Percentiles rank a stretch among this genome's conserved stretches.
phyloP scores from a whole-genome alignment of 768 basidiomycete species.

The Hemileccinum rubropunctum region DNA sequence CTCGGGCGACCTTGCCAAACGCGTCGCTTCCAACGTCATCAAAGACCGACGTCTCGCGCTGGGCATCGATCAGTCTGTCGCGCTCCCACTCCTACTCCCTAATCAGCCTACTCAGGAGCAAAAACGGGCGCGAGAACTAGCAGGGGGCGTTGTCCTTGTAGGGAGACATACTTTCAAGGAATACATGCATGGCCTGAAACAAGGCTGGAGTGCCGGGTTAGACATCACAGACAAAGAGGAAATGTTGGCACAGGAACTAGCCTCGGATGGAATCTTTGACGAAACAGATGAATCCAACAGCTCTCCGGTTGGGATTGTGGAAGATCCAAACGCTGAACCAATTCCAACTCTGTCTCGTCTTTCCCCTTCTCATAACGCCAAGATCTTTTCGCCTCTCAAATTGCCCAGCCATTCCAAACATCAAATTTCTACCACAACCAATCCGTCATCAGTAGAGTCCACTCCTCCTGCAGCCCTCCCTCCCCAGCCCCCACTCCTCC shows the following conservation, averaged over 20 bases:
- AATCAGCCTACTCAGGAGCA: constrained; percentile 51
- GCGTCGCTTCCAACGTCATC: constrained; percentile 71
- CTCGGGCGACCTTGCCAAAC: constrained; percentile 81
- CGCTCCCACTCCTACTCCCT: constrained; percentile 45
- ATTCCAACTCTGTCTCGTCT: constrained; percentile 42
- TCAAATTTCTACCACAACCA: constrained; percentile 14
- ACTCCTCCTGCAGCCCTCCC: constrained; percentile 58
- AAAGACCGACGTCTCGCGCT: constrained; percentile 62
- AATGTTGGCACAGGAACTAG: constrained; percentile 59
- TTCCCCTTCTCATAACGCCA: constrained; percentile 31
- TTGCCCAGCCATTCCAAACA: constrained; percentile 20
- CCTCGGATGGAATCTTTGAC: constrained; percentile 76
- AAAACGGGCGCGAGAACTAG: constrained; percentile 55
- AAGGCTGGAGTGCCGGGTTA: constrained; percentile 79
- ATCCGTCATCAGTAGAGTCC: constrained; percentile 35
- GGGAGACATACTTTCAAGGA: constrained; percentile 94
- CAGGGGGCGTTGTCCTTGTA: constrained; percentile 83
- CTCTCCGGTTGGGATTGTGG: constrained; percentile 21
- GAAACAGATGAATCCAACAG: constrained; percentile 45
- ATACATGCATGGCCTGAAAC: constrained; percentile 82
- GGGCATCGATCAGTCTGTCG: constrained; percentile 56
- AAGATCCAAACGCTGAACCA: constrained; percentile 35
- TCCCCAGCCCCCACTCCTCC: constrained; percentile 72
- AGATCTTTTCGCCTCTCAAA: constrained; percentile 33
- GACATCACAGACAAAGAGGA: constrained; percentile 72